phyloP scores from a whole-genome alignment of 345 rosid species.

The Acer yangbiense region DNA sequence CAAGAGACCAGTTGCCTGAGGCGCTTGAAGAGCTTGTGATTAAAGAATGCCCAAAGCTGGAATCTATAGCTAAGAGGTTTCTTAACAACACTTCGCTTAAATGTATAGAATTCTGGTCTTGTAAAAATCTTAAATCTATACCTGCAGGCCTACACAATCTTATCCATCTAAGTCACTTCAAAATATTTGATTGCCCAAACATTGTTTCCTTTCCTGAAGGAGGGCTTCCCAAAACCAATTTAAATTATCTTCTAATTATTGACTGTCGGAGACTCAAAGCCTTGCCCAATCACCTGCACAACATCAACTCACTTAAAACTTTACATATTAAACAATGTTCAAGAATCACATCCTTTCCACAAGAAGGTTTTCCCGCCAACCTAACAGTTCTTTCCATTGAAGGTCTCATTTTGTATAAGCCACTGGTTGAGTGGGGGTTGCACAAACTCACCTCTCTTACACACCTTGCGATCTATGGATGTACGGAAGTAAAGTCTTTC shows the following conservation, averaged over 20 bases:
- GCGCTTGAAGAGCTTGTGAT: background rate
- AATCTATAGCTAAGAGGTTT: background rate
- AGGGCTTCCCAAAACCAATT: too few relatives aligned
- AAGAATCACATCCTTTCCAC: background rate
- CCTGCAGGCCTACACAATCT: background rate
- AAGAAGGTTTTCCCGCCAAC: conserved; percentile 1
- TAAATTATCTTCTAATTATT: background rate
- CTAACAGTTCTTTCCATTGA: background rate
- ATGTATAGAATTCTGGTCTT: background rate
- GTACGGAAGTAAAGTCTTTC: conserved; percentile 15
- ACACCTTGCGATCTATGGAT: background rate
- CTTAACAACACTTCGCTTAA: background rate
- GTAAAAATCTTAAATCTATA: background rate
- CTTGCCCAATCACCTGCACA: conserved; percentile 1
- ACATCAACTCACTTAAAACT: background rate
- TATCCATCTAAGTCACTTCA: background rate
- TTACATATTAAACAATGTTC: background rate
- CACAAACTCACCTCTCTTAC: background rate
- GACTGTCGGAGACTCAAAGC: background rate
- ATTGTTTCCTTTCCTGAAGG: background rate
- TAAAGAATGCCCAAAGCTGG: background rate
- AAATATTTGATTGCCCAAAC: background rate
- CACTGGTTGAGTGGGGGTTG: conserved; percentile 9
- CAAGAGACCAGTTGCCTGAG: background rate
- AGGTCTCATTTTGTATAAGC: background rate